These are phyloP conservation scores for Umbellularia californica DNA, from an alignment of 164 flowering plant species.

Conservation along the genomic window DNA sequence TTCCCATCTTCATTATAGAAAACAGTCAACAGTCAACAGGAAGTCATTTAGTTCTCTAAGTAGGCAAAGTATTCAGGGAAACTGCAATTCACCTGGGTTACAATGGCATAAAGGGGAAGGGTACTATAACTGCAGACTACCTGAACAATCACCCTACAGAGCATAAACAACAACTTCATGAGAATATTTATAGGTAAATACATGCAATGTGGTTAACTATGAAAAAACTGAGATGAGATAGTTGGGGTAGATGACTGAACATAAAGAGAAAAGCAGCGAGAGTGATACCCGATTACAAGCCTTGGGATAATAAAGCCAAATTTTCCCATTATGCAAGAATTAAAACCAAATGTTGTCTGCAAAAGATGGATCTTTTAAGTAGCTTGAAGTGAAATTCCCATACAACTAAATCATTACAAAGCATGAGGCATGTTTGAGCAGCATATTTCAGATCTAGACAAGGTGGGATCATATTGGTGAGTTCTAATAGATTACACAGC, in stretches of 20 bases:
- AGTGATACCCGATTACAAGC: constrained; percentile 56
- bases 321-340: constrained; percentile 69
- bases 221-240: background rate
- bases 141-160: constrained; percentile 16
- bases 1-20: constrained; percentile 14
- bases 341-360: constrained; percentile 35
- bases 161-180: background rate
- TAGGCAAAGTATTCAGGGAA: background rate
- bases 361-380: background rate
- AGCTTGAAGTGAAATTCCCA: background rate
- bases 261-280: background rate
- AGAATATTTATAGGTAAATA: background rate
- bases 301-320: constrained; percentile 47
- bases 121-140: constrained; percentile 20
- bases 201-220: background rate
- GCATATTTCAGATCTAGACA: background rate
- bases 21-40: background rate
- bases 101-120: constrained; percentile 19
- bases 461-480: background rate
- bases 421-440: background rate
- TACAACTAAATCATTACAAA: no score
- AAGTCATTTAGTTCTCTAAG: background rate
- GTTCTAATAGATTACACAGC: no score
- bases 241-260: background rate
- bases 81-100: constrained; percentile 16